These are phyloP conservation scores for Solanum verrucosum DNA, from an alignment of 257 asterid genomes.

Conservation along the genomic window DNA sequence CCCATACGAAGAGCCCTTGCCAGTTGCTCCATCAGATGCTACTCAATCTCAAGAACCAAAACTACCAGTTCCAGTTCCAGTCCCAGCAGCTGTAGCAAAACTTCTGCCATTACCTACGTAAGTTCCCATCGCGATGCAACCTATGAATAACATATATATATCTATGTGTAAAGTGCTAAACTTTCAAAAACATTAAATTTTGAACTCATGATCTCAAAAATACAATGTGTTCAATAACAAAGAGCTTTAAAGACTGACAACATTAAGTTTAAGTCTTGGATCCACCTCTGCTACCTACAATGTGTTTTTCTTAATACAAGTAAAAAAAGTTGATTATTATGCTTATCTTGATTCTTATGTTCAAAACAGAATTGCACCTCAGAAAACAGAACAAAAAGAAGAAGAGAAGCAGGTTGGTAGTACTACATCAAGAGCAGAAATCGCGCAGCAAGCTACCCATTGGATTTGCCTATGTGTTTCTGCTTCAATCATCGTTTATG, in stretches of 20 bases:
- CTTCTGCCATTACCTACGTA: slow-evolving; percentile 16
- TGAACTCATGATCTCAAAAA: not conserved
- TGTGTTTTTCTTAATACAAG: not conserved
- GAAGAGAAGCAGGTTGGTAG: slow-evolving; percentile 4
- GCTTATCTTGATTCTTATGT: not conserved
- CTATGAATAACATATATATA: not conserved
- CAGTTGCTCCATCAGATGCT: slow-evolving; percentile 8
- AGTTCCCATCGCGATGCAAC: not conserved
- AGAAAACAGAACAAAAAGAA: slow-evolving; percentile 1
- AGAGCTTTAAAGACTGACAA: not conserved
- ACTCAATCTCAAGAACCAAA: not conserved
- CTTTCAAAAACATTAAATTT: not conserved
- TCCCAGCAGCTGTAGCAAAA: slow-evolving; percentile 1
- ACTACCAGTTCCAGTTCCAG: not conserved
- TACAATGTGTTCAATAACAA: not conserved
- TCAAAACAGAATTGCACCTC: not conserved
- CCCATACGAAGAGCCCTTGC: slow-evolving; percentile 26
- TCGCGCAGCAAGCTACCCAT: slow-evolving; percentile 19
- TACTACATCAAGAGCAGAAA: slow-evolving; percentile 8
- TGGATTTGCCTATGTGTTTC: slow-evolving; percentile 54
- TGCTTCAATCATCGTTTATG: slow-evolving; percentile 45
- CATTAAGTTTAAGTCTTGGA: not conserved
- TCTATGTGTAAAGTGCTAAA: not conserved
- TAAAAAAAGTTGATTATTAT: not conserved
- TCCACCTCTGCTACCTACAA: not conserved